These are phyloP conservation scores for Ceraceosorus guamensis DNA, from an alignment of 1,284 basidiomycete genomes.

Conservation along the genomic window DNA sequence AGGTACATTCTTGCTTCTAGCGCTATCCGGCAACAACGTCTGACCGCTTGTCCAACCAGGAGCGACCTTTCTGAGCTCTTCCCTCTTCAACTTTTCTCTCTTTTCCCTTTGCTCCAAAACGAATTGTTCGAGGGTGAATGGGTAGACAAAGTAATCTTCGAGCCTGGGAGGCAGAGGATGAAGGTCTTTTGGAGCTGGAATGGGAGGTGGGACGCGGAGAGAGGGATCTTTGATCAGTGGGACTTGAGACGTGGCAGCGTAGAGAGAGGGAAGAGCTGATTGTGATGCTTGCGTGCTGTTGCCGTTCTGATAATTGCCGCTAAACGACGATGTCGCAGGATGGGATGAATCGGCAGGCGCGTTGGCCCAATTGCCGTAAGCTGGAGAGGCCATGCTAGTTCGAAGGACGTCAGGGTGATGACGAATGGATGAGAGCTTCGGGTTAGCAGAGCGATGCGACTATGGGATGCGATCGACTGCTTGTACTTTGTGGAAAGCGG, in stretches of 20 bases:
- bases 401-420: no score
- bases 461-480: no score
- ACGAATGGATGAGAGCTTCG: no score
- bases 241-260: slow-evolving; percentile 22
- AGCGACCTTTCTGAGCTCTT: neutral
- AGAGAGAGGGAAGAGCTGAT: slow-evolving; percentile 19
- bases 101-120: slow-evolving; percentile 14
- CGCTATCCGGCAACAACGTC: neutral
- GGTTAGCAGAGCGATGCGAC: no score
- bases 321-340: no score
- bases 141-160: slow-evolving; percentile 37
- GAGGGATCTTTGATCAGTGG: slow-evolving; percentile 36
- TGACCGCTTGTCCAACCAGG: slow-evolving; percentile 6
- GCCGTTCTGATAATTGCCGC: no score
- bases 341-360: no score
- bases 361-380: no score
- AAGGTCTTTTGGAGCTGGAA: slow-evolving; percentile 16
- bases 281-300: no score
- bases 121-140: slow-evolving; percentile 33
- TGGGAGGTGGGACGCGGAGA: slow-evolving; percentile 16
- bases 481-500: no score
- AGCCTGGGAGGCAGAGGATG: slow-evolving; percentile 36
- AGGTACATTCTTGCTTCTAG: neutral
- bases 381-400: no score
- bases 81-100: neutral